Evolutionary conservation across 768 basidiomycete species (phyloP).

Genomic region (Exsudoporus frostii): DNA sequence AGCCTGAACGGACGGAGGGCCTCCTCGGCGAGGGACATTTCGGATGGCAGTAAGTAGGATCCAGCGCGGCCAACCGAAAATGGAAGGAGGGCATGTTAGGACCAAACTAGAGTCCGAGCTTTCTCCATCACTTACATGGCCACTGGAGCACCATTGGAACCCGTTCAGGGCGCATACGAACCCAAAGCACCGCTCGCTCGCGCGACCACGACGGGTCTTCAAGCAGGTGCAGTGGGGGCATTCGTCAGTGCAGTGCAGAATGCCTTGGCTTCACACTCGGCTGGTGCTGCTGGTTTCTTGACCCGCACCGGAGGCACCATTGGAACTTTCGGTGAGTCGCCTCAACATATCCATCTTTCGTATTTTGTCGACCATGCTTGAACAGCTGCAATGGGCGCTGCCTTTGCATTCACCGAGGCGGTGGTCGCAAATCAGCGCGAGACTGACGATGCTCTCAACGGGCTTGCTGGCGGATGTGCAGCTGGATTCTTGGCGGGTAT

Average conservation of each 20-base stretch:
- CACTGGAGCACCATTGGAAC: conserved; percentile 16
- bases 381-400: conserved; percentile 83
- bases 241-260: conserved; percentile 76
- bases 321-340: conserved; percentile 79
- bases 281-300: conserved; percentile 81
- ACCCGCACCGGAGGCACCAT: conserved; percentile 88
- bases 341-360: background rate
- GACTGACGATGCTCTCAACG: conserved; percentile 77
- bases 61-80: conserved; percentile 18
- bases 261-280: conserved; percentile 71
- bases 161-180: conserved; percentile 34
- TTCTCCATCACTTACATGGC: conserved; percentile 21
- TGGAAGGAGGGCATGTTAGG: conserved; percentile 12
- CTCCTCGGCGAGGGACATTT: conserved; percentile 7
- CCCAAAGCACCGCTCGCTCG: conserved; percentile 55
- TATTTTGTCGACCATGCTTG: conserved; percentile 5
- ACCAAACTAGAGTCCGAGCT: background rate
- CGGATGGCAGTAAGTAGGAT: conserved; percentile 2
- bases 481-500: conserved; percentile 90
- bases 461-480: conserved; percentile 85
- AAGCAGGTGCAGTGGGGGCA: conserved; percentile 62
- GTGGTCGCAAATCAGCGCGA: conserved; percentile 76
- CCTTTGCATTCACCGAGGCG: conserved; percentile 81
- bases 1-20: conserved; percentile 39
- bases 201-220: conserved; percentile 57